Evolutionary conservation across 2,329 filamentous ascomycete genomes (phyloP), one percentile per base, ranked within the genome.

Genomic region (Graphium sp.): DNA sequence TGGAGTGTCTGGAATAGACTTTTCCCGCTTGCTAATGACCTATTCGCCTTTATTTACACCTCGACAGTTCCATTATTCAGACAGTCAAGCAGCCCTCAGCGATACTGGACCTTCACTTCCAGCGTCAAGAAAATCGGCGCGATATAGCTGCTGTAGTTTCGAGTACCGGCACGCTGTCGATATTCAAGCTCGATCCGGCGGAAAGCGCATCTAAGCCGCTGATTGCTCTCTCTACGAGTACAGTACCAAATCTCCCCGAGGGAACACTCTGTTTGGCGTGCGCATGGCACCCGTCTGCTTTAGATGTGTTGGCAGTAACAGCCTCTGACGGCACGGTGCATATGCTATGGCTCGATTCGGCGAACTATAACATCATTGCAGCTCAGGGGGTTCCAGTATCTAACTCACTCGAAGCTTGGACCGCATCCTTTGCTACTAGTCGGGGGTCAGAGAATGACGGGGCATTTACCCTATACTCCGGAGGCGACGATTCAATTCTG

Each of bases 71-170:
- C 2, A 55, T 63, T 32, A 42, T 75, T 5, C 68, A 81, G 43
- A 74, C 64, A 1, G 37, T 74, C 5, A 42, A 56, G 5, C 71
- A 79, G 14, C 65, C 72, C 4, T 82, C 74, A 29, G 85, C 82
- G 5, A 65, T 94, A 17, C 64, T 94, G 30, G 85, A 94, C 46
- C 57, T 94, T 18, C 81, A 85, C 40, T 95, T 94, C 48, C 70
- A 75, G 34, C 69, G 66, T 2, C 44, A 52, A 29, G 37, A 42
- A 2, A 47, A 58, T 30, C 41, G 41, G 6, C 53, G 50, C 28
- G 59, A 62, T 18, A 52, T 78, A 4, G 62, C 92, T 30, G 83
- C 73, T 7, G 71, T 76, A 4, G 81, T 82, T 7, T 81, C 79
- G 2, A 93, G 83, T 35, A 81, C 77, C 1, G 81, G 77, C 0